A percentile compares a stretch with the other conserved stretches of the same genome.
These are phyloP conservation scores for Cruciata laevipes DNA, from an alignment of 257 asterid species.

Conservation along the genomic window DNA sequence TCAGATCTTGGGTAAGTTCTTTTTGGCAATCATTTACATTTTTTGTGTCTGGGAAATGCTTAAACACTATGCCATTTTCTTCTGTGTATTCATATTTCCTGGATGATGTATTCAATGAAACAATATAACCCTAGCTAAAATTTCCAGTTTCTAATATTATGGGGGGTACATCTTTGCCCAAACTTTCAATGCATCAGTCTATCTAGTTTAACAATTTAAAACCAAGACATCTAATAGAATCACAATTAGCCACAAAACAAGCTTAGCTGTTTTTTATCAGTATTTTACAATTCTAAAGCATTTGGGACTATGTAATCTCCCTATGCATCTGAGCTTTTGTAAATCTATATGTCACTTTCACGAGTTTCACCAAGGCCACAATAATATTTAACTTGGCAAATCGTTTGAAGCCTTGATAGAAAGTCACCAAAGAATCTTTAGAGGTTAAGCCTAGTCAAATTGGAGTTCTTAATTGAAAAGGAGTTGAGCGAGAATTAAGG, in stretches of 20 bases:
- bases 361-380: background rate
- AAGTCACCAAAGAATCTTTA: background rate
- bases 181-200: background rate
- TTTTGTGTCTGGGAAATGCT: background rate
- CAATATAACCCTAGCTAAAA: background rate
- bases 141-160: background rate
- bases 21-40: background rate
- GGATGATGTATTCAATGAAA: background rate
- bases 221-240: background rate
- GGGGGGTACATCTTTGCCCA: background rate
- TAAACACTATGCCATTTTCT: background rate
- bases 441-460: background rate
- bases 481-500: background rate
- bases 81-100: background rate
- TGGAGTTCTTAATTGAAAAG: background rate
- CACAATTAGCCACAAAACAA: background rate
- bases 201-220: background rate
- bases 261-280: background rate
- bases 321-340: background rate
- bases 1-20: conserved; percentile 75
- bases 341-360: background rate
- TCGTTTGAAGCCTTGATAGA: background rate
- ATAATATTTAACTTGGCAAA: background rate
- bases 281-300: too few species aligned
- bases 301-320: too few species aligned